phyloP scores from a whole-genome alignment of 1,284 basidiomycete genomes.

The Phylloporus gajari region DNA sequence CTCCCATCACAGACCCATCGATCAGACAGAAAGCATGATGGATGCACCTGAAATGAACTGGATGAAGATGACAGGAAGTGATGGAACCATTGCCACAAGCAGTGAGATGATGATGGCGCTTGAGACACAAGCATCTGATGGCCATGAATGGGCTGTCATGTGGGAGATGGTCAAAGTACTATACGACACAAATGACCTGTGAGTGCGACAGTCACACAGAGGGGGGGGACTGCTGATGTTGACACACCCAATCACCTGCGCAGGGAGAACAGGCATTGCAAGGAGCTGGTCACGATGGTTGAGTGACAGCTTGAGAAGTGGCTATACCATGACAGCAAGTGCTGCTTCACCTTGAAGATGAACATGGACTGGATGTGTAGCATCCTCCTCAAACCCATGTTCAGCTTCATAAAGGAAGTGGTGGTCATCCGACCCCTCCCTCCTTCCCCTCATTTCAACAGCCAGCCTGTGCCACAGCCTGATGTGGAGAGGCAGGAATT shows the following conservation, averaged over 20 bases:
- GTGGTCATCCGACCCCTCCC: neutral
- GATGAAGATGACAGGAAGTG: too few species aligned
- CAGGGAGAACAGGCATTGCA: conserved; percentile 1
- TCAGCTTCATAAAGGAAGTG: conserved; percentile 10
- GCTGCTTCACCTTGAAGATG: conserved; percentile 9
- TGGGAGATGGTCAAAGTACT: conserved; percentile 5
- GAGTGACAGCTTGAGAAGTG: conserved; percentile 17
- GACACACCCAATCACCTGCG: too few species aligned
- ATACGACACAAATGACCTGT: conserved; percentile 12
- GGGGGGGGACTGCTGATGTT: neutral
- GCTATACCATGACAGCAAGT: conserved; percentile 2
- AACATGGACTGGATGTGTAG: conserved; percentile 3
- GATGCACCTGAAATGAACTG: too few species aligned
- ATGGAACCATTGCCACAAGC: too few species aligned
- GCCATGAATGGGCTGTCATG: neutral
- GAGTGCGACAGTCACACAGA: conserved; percentile 1
- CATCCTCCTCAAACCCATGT: conserved; percentile 2
- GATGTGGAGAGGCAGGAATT: too few species aligned
- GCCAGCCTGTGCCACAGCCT: neutral
- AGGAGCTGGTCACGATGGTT: conserved; percentile 14
- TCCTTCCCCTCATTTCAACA: neutral
- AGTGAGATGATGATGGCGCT: conserved; percentile 4
- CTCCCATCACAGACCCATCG: too few species aligned
- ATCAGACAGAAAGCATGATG: too few species aligned
- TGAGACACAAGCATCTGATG: neutral